These are phyloP conservation scores for Ceratocystis ficicola DNA, from an alignment of 2,329 filamentous ascomycete genomes.

Conservation along the genomic window DNA sequence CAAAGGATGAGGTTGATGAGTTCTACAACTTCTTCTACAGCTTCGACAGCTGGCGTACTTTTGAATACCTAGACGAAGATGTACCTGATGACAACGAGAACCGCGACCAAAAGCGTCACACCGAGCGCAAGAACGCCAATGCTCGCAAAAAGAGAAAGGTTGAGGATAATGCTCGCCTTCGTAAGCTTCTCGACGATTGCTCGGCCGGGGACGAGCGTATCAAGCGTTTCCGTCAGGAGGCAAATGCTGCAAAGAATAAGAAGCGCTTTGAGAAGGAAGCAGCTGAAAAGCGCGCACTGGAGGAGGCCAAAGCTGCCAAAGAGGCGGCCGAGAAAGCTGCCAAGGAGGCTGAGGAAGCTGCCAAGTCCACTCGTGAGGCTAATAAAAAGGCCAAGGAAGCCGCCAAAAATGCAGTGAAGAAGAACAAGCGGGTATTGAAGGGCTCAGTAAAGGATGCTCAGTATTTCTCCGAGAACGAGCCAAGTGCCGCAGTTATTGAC, in stretches of 20 bases:
- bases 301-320: constrained; percentile 74
- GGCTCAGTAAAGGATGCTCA: constrained; percentile 92
- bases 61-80: constrained; percentile 98
- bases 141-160: constrained; percentile 99
- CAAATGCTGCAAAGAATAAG: constrained; percentile 91
- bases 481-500: constrained; percentile 68
- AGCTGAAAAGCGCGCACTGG: constrained; percentile 72
- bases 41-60: constrained; percentile 94
- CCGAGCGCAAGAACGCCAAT: constrained; percentile 97
- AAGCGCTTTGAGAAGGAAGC: constrained; percentile 83
- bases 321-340: constrained; percentile 68
- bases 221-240: constrained; percentile 89
- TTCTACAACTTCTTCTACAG: constrained; percentile 99
- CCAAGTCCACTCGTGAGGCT: constrained; percentile 72
- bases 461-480: constrained; percentile 72
- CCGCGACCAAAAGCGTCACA: constrained; percentile 96
- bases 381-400: constrained; percentile 97
- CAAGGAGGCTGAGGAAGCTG: constrained; percentile 73
- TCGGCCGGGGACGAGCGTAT: constrained; percentile 83
- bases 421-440: constrained; percentile 98
- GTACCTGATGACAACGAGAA: constrained; percentile 98
- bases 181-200: constrained; percentile 78
- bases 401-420: constrained; percentile 97
- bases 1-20: constrained; percentile 76
- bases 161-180: constrained; percentile 84